Conservation (phyloP, 495 filamentous ascomycete species). For the Penicillium chermesinum region DNA sequence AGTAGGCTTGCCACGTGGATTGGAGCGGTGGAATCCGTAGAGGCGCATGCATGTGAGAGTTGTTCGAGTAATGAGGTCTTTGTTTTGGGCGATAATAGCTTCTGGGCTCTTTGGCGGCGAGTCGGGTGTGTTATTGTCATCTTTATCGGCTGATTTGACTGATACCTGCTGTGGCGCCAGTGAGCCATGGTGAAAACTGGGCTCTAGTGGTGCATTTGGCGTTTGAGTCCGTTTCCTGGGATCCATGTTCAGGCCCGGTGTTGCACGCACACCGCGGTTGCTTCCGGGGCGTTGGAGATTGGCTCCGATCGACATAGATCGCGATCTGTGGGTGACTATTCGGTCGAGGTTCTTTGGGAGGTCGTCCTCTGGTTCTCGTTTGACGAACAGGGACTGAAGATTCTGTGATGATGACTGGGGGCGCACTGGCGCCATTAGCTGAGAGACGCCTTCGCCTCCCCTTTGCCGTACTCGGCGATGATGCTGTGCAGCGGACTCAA, state of each 20-base stretch:
- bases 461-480: conserved; percentile 49
- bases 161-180: conserved; percentile 15
- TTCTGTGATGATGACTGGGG: conserved; percentile 32
- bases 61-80: conserved; percentile 41
- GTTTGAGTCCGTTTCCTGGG: conserved; percentile 23
- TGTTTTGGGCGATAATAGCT: conserved; percentile 36
- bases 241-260: conserved; percentile 10
- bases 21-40: conserved; percentile 52
- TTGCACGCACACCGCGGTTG: conserved; percentile 12
- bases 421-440: conserved; percentile 46
- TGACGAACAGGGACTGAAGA: conserved; percentile 31
- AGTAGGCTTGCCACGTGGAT: conserved; percentile 20
- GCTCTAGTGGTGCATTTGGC: conserved; percentile 27
- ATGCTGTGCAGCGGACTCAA: conserved; percentile 56
- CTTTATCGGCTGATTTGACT: conserved; percentile 14
- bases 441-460: conserved; percentile 52
- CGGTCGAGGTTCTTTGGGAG: conserved; percentile 25
- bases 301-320: conserved; percentile 36
- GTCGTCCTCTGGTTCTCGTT: conserved; percentile 39
- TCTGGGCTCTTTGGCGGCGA: conserved; percentile 29
- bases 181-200: conserved; percentile 7
- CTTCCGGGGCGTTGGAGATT: conserved; percentile 25
- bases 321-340: conserved; percentile 27
- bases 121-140: conserved; percentile 10
- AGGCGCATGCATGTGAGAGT: conserved; percentile 61